These are phyloP conservation scores for Microbotryum saponariae DNA, from an alignment of 1,284 basidiomycete genomes.

Conservation along the genomic window DNA sequence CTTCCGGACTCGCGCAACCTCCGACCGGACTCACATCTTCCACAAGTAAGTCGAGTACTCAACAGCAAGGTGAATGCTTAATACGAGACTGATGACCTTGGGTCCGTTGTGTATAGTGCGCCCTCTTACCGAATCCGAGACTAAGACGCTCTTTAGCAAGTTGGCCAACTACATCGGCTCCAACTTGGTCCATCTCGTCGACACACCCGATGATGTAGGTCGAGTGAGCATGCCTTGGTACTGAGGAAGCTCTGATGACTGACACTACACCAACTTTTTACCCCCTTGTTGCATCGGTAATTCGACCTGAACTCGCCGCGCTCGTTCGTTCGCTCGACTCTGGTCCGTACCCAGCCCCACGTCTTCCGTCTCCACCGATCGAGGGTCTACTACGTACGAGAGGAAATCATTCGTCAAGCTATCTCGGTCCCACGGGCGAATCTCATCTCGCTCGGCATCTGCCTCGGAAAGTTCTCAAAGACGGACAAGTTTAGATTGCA, in stretches of 20 bases:
- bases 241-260: slow-evolving; percentile 11
- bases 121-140: slow-evolving; percentile 76
- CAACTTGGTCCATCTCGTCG: slow-evolving; percentile 62
- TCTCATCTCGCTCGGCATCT: slow-evolving; percentile 87
- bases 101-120: slow-evolving; percentile 50
- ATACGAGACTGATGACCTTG: no score
- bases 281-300: no score
- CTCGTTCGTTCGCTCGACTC: background rate
- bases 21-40: no score
- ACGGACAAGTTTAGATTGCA: slow-evolving; percentile 97
- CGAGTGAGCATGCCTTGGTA: background rate
- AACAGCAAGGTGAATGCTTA: no score
- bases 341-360: slow-evolving; percentile 10
- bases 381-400: slow-evolving; percentile 83
- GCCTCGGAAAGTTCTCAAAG: slow-evolving; percentile 97
- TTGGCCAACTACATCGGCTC: slow-evolving; percentile 87
- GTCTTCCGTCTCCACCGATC: slow-evolving; percentile 42
- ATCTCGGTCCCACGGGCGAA: slow-evolving; percentile 88
- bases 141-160: slow-evolving; percentile 67
- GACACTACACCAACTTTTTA: no score
- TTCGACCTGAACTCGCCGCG: background rate
- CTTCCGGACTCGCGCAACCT: no score
- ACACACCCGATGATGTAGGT: slow-evolving; percentile 32
- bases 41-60: no score
- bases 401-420: slow-evolving; percentile 83